Conservation (phyloP, 768 basidiomycete species). For the Trametes cingulata region DNA sequence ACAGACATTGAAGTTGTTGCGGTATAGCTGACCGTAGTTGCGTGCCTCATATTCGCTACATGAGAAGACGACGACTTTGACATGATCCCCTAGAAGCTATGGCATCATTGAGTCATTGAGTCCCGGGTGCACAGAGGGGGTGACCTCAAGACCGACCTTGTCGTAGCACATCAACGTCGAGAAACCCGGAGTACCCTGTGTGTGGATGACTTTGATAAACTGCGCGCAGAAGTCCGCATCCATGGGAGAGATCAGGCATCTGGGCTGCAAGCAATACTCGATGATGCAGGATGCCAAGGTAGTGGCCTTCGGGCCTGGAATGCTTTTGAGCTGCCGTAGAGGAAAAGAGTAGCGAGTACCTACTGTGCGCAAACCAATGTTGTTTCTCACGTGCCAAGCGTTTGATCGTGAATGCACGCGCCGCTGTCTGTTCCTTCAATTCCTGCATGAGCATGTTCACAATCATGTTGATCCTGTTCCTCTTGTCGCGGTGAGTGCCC, state of each 20-base stretch:
- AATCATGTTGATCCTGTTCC: slow-evolving; percentile 67
- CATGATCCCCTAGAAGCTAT: slow-evolving; percentile 82
- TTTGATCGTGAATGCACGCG: slow-evolving; percentile 73
- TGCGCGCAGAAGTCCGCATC: slow-evolving; percentile 95
- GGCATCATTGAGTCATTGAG: neutral
- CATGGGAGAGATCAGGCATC: slow-evolving; percentile 91
- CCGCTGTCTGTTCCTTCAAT: slow-evolving; percentile 72
- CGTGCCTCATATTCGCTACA: slow-evolving; percentile 96
- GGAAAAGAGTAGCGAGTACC: slow-evolving; percentile 5
- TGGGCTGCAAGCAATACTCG: slow-evolving; percentile 91
- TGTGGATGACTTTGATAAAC: slow-evolving; percentile 86
- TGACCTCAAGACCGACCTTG: slow-evolving; percentile 48
- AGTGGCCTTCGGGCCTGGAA: slow-evolving; percentile 45
- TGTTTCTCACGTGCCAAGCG: slow-evolving; percentile 75
- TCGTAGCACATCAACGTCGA: slow-evolving; percentile 85
- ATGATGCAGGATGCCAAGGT: slow-evolving; percentile 64
- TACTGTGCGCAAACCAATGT: slow-evolving; percentile 79
- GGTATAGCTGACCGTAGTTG: slow-evolving; percentile 71
- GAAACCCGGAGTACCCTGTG: slow-evolving; percentile 87
- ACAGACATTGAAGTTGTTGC: neutral
- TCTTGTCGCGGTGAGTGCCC: slow-evolving; percentile 54
- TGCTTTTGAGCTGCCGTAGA: neutral
- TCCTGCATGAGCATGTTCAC: slow-evolving; percentile 63
- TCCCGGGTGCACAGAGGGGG: neutral
- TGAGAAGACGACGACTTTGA: slow-evolving; percentile 84